A percentile compares a stretch with the other conserved stretches of the same genome.
phyloP scores from a whole-genome alignment of 192 early-diverging fungal species.

The Entrophospora sp. region DNA sequence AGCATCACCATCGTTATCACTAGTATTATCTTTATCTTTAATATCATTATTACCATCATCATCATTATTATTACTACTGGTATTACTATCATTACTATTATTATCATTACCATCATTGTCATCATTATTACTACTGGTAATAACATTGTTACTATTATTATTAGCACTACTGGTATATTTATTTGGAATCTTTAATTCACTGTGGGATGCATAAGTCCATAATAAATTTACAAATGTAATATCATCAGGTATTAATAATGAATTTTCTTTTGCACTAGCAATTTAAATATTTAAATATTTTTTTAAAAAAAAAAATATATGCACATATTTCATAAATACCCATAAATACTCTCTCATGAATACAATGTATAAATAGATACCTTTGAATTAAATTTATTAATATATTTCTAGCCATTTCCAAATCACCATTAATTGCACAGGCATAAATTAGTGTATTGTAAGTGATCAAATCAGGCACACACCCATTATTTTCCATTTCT shows the following conservation, averaged over 20 bases:
- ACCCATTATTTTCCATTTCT: slow-evolving; percentile 79
- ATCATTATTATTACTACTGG: too few species aligned
- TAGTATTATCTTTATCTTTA: too few species aligned
- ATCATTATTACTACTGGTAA: too few species aligned
- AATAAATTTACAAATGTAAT: slow-evolving; percentile 62
- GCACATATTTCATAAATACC: neutral
- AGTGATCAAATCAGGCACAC: slow-evolving; percentile 66
- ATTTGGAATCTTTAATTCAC: slow-evolving; percentile 23
- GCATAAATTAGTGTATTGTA: slow-evolving; percentile 76
- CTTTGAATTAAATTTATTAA: slow-evolving; percentile 49
- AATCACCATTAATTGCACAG: slow-evolving; percentile 64
- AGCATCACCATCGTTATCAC: too few species aligned
- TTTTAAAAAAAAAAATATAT: neutral
- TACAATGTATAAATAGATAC: too few species aligned
- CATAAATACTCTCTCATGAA: slow-evolving; percentile 19
- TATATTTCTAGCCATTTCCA: slow-evolving; percentile 57
- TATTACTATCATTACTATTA: too few species aligned
- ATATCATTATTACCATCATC: too few species aligned
- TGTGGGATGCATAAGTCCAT: slow-evolving; percentile 54
- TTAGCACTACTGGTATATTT: too few species aligned
- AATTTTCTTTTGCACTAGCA: slow-evolving; percentile 21
- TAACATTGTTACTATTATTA: too few species aligned
- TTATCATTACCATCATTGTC: too few species aligned
- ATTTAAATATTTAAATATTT: neutral
- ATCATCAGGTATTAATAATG: slow-evolving; percentile 42